Conservation (phyloP, 495 filamentous ascomycete species). For the Podospora didyma region DNA sequence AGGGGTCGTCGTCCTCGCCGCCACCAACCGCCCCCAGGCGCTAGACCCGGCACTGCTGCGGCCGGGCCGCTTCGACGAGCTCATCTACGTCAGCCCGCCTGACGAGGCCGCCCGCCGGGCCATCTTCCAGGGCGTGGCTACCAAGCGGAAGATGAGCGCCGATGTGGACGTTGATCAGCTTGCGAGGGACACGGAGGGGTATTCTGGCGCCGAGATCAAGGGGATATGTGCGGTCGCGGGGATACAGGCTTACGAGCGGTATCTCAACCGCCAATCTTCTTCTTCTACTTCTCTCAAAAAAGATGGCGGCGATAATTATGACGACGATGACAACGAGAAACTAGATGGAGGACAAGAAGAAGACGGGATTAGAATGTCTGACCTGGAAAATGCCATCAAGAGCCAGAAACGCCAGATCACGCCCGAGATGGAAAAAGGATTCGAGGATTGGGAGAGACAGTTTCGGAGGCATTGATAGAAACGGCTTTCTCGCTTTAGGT, state of each 20-base stretch:
- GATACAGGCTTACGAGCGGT: constrained; percentile 39
- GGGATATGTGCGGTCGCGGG: constrained; percentile 60
- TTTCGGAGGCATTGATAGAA: constrained; percentile 26
- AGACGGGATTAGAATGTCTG: constrained; percentile 52
- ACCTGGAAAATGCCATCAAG: constrained; percentile 60
- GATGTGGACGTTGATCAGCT: constrained; percentile 65
- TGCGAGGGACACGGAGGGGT: constrained; percentile 70
- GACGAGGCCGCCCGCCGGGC: constrained; percentile 69
- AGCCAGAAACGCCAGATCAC: constrained; percentile 68
- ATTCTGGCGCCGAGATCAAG: constrained; percentile 85
- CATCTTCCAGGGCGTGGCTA: constrained; percentile 64
- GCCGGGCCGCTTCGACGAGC: constrained; percentile 80
- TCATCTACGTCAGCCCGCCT: constrained; percentile 88
- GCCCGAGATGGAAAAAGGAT: constrained; percentile 57
- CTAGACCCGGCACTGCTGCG: constrained; percentile 86
- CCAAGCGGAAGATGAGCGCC: constrained; percentile 51
- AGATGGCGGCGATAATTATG: not conserved
- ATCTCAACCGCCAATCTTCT: too few species aligned
- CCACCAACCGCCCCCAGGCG: constrained; percentile 86
- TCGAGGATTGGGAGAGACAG: constrained; percentile 58
- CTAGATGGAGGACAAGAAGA: too few species aligned
- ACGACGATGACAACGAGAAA: too few species aligned
- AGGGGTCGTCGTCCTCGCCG: constrained; percentile 86
- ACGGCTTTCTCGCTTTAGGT: too few species aligned
- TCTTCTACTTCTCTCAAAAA: not conserved